Evolutionary conservation across 331 rosid species (phyloP).

Genomic region (Prunus yedoensis): DNA sequence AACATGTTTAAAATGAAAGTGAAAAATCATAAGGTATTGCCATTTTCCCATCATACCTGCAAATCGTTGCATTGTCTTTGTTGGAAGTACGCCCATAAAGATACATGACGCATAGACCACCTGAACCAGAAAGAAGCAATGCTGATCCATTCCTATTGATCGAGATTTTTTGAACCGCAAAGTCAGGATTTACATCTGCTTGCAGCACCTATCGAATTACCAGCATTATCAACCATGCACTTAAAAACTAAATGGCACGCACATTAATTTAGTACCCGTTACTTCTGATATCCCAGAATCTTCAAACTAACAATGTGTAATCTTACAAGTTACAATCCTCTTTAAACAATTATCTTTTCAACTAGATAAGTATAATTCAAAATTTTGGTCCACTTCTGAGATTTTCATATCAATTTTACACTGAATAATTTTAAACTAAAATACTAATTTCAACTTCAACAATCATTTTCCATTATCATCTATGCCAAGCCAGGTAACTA

Average conservation of each 20-base stretch:
- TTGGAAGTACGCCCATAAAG: conserved; percentile 69
- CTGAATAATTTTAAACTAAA: background rate
- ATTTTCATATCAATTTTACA: background rate
- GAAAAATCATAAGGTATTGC: background rate
- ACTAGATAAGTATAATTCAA: background rate
- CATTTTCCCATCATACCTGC: conserved; percentile 55
- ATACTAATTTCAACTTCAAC: background rate
- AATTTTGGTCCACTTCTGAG: background rate
- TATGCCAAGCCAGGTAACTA: background rate
- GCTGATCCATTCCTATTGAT: conserved; percentile 79
- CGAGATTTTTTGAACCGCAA: conserved; percentile 60
- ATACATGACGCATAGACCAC: conserved; percentile 64
- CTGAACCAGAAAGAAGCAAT: conserved; percentile 60
- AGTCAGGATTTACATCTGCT: conserved; percentile 50
- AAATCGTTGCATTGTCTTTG: conserved; percentile 49
- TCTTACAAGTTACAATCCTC: background rate
- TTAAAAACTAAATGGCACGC: background rate
- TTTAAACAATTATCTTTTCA: background rate
- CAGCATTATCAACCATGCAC: background rate
- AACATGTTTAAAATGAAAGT: conserved; percentile 2
- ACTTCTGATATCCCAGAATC: too few species aligned
- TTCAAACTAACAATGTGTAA: background rate
- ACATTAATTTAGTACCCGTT: too few species aligned
- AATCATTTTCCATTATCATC: background rate
- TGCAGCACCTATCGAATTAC: conserved; percentile 63